phyloP scores from a whole-genome alignment of 805 yeast species.

The Yarrowia hollandica region DNA sequence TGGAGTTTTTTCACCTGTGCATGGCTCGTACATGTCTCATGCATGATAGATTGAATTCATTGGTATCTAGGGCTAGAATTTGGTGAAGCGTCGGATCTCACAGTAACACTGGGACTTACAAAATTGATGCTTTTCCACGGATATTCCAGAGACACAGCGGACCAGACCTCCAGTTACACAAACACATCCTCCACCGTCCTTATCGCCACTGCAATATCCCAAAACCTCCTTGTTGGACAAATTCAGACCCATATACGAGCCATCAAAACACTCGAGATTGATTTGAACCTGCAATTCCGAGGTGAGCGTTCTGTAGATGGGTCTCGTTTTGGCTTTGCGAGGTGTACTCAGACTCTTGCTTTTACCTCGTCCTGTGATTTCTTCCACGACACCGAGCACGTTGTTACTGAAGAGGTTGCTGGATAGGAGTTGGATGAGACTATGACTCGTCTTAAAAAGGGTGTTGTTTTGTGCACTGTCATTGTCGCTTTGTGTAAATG shows the following conservation, averaged over 20 bases:
- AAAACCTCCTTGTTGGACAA: neutral
- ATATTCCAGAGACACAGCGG: neutral
- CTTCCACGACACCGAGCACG: too few species aligned
- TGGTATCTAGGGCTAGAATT: neutral
- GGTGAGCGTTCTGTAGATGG: slow-evolving; percentile 5
- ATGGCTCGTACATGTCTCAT: neutral
- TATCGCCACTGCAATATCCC: neutral
- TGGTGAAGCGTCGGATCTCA: neutral
- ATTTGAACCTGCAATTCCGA: neutral
- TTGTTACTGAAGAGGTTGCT: too few species aligned
- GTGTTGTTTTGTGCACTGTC: neutral
- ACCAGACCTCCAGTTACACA: slow-evolving; percentile 11
- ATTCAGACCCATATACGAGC: neutral
- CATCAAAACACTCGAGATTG: slow-evolving; percentile 12
- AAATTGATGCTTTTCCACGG: neutral
- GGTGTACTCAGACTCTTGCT: slow-evolving; percentile 5
- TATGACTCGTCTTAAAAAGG: neutral
- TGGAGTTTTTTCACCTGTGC: slow-evolving; percentile 4
- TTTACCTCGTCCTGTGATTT: neutral
- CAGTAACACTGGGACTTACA: slow-evolving; percentile 9
- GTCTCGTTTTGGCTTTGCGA: neutral
- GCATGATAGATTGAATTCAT: too few species aligned
- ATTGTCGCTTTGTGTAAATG: too few species aligned
- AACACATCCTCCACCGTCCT: slow-evolving; percentile 8
- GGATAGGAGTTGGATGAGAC: neutral